These are phyloP conservation scores for Chlorella sorokiniana DNA, from an alignment of 139 green algal genomes.

Conservation along the genomic window DNA sequence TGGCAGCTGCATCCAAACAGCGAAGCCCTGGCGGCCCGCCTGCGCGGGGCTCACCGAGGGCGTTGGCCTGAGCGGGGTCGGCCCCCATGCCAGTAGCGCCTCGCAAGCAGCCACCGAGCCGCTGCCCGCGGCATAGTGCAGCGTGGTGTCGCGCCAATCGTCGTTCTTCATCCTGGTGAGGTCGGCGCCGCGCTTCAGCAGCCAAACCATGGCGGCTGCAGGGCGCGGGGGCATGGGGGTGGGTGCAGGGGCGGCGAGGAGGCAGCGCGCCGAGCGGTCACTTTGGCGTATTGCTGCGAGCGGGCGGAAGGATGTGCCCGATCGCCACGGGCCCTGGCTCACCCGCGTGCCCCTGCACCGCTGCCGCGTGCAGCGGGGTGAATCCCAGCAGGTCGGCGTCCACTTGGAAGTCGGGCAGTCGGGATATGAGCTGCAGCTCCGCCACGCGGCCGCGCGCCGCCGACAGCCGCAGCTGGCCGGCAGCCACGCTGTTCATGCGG, in stretches of 20 bases:
- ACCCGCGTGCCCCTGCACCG: neutral
- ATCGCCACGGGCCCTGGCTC: too few relatives aligned
- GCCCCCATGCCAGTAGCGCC: constrained; percentile 30
- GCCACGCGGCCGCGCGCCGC: neutral
- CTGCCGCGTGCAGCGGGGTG: constrained; percentile 27
- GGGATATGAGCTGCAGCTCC: neutral
- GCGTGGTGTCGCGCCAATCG: constrained; percentile 13
- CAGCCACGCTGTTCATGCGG: neutral
- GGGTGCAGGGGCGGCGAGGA: too few relatives aligned
- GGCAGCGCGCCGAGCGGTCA: too few relatives aligned
- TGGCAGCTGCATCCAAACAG: too few relatives aligned
- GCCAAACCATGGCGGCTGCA: constrained; percentile 1
- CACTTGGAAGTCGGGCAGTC: neutral
- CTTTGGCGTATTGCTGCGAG: too few relatives aligned
- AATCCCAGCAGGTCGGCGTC: constrained; percentile 1
- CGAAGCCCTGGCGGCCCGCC: too few relatives aligned
- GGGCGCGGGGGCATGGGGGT: neutral
- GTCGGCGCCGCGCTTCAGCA: constrained; percentile 25
- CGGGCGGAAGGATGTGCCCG: too few relatives aligned
- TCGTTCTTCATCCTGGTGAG: constrained; percentile 9
- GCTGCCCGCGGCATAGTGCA: constrained; percentile 22
- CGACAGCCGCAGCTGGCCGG: neutral
- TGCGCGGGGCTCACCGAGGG: neutral
- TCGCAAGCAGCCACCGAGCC: neutral
- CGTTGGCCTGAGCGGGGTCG: neutral